Base-by-base conservation (phyloP, 2,329 filamentous ascomycete genomes). In the Calonectria pseudoturangicola region DNA sequence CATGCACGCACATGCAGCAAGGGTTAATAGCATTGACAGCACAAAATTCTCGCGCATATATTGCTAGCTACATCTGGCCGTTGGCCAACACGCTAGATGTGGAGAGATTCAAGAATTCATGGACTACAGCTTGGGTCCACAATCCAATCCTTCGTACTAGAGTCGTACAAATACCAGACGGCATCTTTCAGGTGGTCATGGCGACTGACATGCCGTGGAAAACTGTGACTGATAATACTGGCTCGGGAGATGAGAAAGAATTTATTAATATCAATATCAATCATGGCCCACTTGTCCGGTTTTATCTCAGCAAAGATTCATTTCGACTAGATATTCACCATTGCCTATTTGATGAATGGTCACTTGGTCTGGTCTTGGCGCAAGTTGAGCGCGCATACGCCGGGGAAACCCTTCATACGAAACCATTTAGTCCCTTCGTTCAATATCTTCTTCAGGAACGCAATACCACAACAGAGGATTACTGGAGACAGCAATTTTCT, bases 351-450 rank as follows among this genome's bases (percentile, higher is more conserved):
- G 54, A 58, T 8, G 54, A 58, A 41, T 58, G 54, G 54, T 58
- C 54, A 9, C 54, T 58, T 58, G 54, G n/a, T 21, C 13, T 58
- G 21, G 33, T 58, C 13, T 5, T 58, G 33, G 54, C 30, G 13
- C 54, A 58, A 41, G 33, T 58, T 41, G 54, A 58, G 54, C 54
- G 54, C 13, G 54, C 54, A 58, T 58, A 58, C 30, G 33, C n/a
- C 2, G 54, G 54, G 21, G 54, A 58, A 27, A 0, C n/a, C 7
- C 54, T 58, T 41, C 54, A 41, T 21, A 41, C 33, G 21, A 33
- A 58, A 18, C 54, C 54, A 41, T 58, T 58, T n/a, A 58, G n/a
- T 16, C 54, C 54, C 16, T 58, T 58, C n/a, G 54, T 58, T 58
- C 18, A 10, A 41, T 33, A 58, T 6, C 33, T 58, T 25, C 54